Percentiles rank a stretch among this genome's conserved stretches.
These are phyloP conservation scores for Thermomucor indicae-seudaticae DNA, from an alignment of 371 early-diverging fungal genomes.

Conservation along the genomic window DNA sequence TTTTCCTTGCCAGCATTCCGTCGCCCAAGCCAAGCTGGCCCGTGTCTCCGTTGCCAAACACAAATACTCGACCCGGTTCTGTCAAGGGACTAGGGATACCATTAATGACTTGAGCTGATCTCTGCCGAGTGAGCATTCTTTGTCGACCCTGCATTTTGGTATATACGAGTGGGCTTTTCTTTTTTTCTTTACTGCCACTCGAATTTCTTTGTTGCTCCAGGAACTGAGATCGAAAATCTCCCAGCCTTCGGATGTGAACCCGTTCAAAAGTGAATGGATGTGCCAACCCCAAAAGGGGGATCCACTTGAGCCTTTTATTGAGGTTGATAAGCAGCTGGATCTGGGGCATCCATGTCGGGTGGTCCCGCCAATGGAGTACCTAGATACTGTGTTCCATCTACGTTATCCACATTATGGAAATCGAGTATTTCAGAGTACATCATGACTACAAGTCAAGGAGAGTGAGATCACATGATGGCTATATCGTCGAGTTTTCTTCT, in stretches of 20 bases:
- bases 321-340: constrained; percentile 26
- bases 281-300: constrained; percentile 89
- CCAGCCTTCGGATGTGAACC: no score
- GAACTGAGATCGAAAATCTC: no score
- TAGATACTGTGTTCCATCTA: constrained; percentile 37
- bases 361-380: constrained; percentile 43
- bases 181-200: no score
- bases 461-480: background rate
- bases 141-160: no score
- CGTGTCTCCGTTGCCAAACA: constrained; percentile 93
- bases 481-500: constrained; percentile 14
- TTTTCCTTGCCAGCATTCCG: constrained; percentile 68
- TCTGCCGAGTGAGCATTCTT: no score
- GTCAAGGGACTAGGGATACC: no score
- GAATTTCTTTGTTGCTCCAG: no score
- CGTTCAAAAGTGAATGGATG: no score
- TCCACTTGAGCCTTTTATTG: constrained; percentile 33
- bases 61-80: constrained; percentile 74
- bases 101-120: no score
- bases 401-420: constrained; percentile 57
- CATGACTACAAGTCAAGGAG: constrained; percentile 36
- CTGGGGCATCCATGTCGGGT: constrained; percentile 27
- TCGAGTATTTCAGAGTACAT: constrained; percentile 71
- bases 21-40: constrained; percentile 96
- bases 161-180: no score